phyloP scores from a whole-genome alignment of 2,329 filamentous ascomycete species.

The Aspergillus neoniger region DNA sequence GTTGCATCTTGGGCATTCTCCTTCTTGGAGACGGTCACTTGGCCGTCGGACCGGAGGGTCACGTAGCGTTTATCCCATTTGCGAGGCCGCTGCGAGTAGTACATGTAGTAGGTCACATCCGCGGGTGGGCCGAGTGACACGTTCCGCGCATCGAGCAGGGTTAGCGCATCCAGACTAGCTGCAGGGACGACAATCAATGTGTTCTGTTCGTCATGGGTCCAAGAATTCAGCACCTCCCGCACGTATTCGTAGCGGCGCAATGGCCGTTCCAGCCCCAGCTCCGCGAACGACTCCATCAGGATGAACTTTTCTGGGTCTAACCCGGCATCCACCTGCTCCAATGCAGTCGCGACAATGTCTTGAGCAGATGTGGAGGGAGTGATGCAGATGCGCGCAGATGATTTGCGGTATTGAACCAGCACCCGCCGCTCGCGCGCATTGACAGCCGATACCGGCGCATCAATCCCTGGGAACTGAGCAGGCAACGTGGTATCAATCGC shows the following conservation, averaged over 20 bases:
- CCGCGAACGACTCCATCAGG: conserved; percentile 74
- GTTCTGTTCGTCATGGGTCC: conserved; percentile 81
- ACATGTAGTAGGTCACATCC: conserved; percentile 70
- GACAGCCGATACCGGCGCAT: conserved; percentile 77
- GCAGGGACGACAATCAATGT: conserved; percentile 67
- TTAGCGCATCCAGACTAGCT: conserved; percentile 51
- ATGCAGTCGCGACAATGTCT: conserved; percentile 71
- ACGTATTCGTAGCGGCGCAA: conserved; percentile 84
- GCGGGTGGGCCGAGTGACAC: conserved; percentile 66
- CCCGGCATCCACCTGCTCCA: conserved; percentile 62
- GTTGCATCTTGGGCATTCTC: conserved; percentile 66
- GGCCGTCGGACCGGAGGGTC: conserved; percentile 71
- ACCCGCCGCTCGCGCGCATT: conserved; percentile 78
- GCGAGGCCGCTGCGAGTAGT: conserved; percentile 77
- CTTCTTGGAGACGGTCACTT: conserved; percentile 72
- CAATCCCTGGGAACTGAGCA: conserved; percentile 55
- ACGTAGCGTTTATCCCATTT: conserved; percentile 89
- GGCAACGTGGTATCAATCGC: conserved; percentile 20
- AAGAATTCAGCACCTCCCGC: conserved; percentile 87
- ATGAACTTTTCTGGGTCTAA: conserved; percentile 68
- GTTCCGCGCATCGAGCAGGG: conserved; percentile 61
- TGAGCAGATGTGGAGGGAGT: conserved; percentile 71
- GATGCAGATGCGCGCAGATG: conserved; percentile 70
- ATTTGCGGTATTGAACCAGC: conserved; percentile 70
- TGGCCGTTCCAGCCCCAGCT: conserved; percentile 77